phyloP scores from a whole-genome alignment of 2,329 filamentous ascomycete genomes.

The Coniochaeta sp. region DNA sequence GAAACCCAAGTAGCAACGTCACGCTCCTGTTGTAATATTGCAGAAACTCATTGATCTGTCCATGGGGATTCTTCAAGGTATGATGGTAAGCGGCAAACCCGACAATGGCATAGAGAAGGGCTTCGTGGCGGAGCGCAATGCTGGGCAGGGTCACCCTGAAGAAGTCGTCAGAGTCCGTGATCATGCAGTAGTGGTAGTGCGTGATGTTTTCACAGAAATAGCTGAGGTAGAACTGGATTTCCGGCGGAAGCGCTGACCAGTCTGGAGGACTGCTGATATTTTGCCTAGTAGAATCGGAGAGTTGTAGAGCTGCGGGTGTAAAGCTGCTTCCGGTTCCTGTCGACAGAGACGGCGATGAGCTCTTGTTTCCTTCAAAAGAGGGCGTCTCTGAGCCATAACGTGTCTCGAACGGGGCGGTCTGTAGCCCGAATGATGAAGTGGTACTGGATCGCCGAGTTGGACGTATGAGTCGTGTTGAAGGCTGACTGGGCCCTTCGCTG shows the following conservation, averaged over 20 bases:
- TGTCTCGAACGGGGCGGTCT: slow-evolving; percentile 30
- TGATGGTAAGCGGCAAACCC: slow-evolving; percentile 86
- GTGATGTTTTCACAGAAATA: slow-evolving; percentile 75
- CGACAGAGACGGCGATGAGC: slow-evolving; percentile 45
- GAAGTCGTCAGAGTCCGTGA: slow-evolving; percentile 64
- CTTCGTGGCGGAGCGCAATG: slow-evolving; percentile 65
- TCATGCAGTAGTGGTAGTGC: slow-evolving; percentile 75
- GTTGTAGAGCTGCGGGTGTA: slow-evolving; percentile 19
- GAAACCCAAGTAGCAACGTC: slow-evolving; percentile 61
- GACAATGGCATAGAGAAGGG: slow-evolving; percentile 78
- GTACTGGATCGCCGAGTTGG: slow-evolving; percentile 28
- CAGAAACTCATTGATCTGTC: slow-evolving; percentile 74
- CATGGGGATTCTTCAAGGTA: slow-evolving; percentile 61
- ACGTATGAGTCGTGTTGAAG: slow-evolving; percentile 11
- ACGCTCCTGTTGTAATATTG: slow-evolving; percentile 89
- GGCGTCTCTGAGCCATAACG: slow-evolving; percentile 41
- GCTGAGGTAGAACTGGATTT: slow-evolving; percentile 70
- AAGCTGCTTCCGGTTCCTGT: slow-evolving; percentile 31
- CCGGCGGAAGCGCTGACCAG: slow-evolving; percentile 54
- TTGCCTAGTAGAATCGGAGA: slow-evolving; percentile 21
- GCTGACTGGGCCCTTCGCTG: slow-evolving; percentile 8
- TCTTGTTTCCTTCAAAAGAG: slow-evolving; percentile 42
- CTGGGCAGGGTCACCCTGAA: slow-evolving; percentile 64
- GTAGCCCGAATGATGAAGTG: slow-evolving; percentile 27
- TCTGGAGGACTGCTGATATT: slow-evolving; percentile 27